Conservation (phyloP, 306 rosid species). For the Trichosanthes cucumerina region DNA sequence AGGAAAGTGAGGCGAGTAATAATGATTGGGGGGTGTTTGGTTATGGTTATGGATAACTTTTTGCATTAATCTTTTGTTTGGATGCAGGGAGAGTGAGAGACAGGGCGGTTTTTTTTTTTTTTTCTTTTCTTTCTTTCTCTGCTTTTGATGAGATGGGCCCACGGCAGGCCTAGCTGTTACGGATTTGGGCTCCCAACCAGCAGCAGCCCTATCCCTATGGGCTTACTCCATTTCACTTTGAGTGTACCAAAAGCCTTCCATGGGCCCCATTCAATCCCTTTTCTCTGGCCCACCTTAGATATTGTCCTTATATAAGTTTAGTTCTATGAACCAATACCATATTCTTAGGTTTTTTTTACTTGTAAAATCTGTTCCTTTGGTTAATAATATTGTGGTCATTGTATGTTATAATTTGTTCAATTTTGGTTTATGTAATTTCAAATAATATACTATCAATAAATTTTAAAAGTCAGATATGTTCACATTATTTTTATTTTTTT, state of each 20-base stretch:
- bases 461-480: too few species aligned
- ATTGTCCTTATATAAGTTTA: not conserved
- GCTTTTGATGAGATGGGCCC: not conserved
- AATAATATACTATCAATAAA: too few species aligned
- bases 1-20: not conserved
- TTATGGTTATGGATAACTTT: not conserved
- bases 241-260: not conserved
- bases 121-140: not conserved
- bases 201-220: not conserved
- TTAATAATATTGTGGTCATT: too few species aligned
- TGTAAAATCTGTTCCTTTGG: too few species aligned
- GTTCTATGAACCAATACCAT: too few species aligned
- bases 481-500: too few species aligned
- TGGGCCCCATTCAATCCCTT: conserved; percentile 4
- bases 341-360: too few species aligned
- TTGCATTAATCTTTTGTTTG: not conserved
- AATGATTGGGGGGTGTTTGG: not conserved
- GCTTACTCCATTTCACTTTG: conserved; percentile 4
- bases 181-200: not conserved
- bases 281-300: not conserved
- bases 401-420: too few species aligned
- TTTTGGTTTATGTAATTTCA: too few species aligned
- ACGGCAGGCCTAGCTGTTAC: not conserved
- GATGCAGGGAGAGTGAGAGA: not conserved
- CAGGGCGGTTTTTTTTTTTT: not conserved